These are phyloP conservation scores for Scleroderma bovista DNA, from an alignment of 768 basidiomycete species.

Conservation along the genomic window DNA sequence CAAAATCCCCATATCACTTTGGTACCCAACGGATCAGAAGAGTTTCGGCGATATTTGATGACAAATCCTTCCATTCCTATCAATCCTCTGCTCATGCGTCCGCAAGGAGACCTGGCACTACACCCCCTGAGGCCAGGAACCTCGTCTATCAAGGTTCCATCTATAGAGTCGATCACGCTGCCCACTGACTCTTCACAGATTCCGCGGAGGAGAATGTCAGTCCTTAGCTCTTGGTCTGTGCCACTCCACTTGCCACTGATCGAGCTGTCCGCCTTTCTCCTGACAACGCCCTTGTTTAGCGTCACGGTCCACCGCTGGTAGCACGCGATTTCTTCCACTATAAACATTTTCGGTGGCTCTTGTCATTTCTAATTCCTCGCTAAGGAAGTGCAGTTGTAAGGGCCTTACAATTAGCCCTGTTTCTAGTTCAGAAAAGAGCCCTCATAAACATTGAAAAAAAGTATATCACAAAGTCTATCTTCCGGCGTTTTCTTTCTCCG, in stretches of 20 bases:
- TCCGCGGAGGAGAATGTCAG: too few relatives aligned
- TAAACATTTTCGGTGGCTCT: background rate
- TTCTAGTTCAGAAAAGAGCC: too few relatives aligned
- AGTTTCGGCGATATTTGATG: background rate
- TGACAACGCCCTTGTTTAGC: background rate
- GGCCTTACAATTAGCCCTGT: background rate
- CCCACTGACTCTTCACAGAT: background rate
- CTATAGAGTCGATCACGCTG: background rate
- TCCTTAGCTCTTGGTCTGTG: too few relatives aligned
- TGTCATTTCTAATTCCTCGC: background rate
- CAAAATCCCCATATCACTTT: background rate
- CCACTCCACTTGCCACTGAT: too few relatives aligned
- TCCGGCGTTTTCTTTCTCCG: background rate
- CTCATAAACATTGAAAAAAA: background rate
- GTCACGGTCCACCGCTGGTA: background rate
- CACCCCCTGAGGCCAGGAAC: background rate
- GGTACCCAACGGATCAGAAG: background rate
- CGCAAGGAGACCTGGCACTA: background rate
- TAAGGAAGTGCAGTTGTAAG: background rate
- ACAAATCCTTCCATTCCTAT: background rate
- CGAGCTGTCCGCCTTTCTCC: background rate
- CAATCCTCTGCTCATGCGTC: background rate
- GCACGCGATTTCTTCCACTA: background rate
- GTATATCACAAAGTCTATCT: background rate
- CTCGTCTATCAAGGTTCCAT: background rate